phyloP scores from a whole-genome alignment of 1,139 yeast genomes.

The Suhomyces panamericanus region DNA sequence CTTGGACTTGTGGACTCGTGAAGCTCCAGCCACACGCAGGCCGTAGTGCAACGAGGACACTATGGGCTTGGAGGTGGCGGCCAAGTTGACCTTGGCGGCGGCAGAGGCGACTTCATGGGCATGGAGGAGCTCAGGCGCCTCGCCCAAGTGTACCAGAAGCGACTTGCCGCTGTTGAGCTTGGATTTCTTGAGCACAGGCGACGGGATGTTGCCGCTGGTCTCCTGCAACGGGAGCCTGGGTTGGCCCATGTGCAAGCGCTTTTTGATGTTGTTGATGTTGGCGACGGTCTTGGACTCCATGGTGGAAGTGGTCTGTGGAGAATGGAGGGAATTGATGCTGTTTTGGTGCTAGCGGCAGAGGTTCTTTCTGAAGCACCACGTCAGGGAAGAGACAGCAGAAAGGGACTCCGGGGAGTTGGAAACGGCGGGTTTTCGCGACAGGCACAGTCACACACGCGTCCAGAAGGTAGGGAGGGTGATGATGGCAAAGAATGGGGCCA shows the following conservation, averaged over 20 bases:
- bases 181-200: conserved; percentile 38
- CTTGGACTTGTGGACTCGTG: conserved; percentile 1
- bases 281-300: conserved; percentile 9
- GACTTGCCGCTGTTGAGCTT: conserved; percentile 18
- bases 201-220: conserved; percentile 44
- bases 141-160: neutral
- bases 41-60: conserved; percentile 3
- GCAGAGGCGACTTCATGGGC: neutral
- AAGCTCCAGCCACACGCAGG: conserved; percentile 5
- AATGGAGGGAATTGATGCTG: no score
- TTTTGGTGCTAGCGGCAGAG: no score
- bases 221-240: conserved; percentile 46
- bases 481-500: neutral
- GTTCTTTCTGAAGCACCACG: no score
- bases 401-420: neutral
- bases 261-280: conserved; percentile 10
- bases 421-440: neutral
- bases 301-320: neutral
- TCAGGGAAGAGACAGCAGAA: neutral
- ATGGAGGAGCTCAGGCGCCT: neutral
- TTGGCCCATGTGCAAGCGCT: conserved; percentile 16
- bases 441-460: neutral
- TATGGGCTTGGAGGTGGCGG: conserved; percentile 3
- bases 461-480: neutral
- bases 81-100: conserved; percentile 1